These are phyloP conservation scores for Olyra latifolia DNA, from an alignment of 176 grass and related monocot genomes.

Conservation along the genomic window DNA sequence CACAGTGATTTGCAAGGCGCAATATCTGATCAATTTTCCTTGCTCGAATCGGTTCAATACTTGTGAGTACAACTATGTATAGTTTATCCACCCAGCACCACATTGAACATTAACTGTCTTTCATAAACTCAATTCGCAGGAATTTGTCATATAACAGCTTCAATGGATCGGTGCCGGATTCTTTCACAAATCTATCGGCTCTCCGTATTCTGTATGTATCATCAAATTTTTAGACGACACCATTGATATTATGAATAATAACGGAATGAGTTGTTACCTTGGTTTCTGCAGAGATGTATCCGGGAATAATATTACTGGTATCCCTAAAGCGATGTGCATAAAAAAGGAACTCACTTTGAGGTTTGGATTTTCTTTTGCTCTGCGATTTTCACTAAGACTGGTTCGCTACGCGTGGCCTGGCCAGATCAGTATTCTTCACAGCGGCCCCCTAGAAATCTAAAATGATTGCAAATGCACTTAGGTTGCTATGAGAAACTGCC, in stretches of 20 bases:
- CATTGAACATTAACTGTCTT: neutral
- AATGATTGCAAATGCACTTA: no score
- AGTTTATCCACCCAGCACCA: no score
- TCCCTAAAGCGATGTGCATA: neutral
- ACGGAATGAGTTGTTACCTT: neutral
- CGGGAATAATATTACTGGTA: neutral
- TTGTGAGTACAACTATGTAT: neutral
- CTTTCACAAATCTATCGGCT: neutral
- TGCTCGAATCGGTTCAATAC: neutral
- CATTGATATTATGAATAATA: neutral
- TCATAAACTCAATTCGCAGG: neutral
- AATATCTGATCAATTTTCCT: neutral
- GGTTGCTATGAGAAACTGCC: no score
- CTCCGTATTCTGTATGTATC: neutral
- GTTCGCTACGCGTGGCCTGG: no score
- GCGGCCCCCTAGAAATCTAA: no score
- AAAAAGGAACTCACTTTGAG: neutral
- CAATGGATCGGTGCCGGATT: neutral
- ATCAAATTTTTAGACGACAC: neutral
- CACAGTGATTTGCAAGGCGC: neutral
- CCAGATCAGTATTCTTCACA: no score
- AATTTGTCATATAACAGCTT: neutral
- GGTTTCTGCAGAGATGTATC: conserved; percentile 14
- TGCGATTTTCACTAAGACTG: no score
- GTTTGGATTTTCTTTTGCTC: no score